Base-by-base conservation (phyloP, 805 yeast species). In the Blastobotrys americana region DNA sequence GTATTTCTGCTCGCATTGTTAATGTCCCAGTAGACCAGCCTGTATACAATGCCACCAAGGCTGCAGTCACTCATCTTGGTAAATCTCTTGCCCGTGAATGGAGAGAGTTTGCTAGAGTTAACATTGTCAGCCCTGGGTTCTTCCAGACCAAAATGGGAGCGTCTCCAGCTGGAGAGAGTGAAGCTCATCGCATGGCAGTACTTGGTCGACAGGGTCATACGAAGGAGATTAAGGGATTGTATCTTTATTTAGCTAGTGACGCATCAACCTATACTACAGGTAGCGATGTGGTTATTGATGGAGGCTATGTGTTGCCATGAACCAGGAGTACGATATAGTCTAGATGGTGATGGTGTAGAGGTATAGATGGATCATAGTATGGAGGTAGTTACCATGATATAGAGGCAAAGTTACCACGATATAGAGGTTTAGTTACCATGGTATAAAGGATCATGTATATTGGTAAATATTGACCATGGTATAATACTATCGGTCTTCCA, bases 191-290 rank as follows among this genome's bases (percentile, higher is more conserved):
- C 74, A 80, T n/a, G 80, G 64, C 75, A 79, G 41, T 72, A 77
- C 44, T 83, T 90, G 90, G 82, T 59, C 77, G 94, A 69, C 79
- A 85, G 84, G 89, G 94, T 34, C 86, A 81, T 56, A 90, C 93
- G 50, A 73, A 78, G 59, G 94, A 84, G 66, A 82, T 84, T 60
- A 82, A 82, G 34, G 94, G 94, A 34, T 73, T 85, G 28, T 71
- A 82, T 46, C 67, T 85, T 51, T 85, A 82, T 71, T 72, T 84
- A 69, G 80, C 89, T 20, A 74, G 84, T 33, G 76, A 77, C 46
- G 93, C 90, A 5, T 75, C 84, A 31, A 72, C 82, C 16, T 85
- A 84, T 71, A 83, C 90, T 47, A 84, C 94, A 13, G 95, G 94
- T 58, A 81, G 83, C 61, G 84, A 84, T 65, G 65, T 85, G 65